Evolutionary conservation across 306 rosid species (phyloP).

Genomic region (Parietaria judaica): DNA sequence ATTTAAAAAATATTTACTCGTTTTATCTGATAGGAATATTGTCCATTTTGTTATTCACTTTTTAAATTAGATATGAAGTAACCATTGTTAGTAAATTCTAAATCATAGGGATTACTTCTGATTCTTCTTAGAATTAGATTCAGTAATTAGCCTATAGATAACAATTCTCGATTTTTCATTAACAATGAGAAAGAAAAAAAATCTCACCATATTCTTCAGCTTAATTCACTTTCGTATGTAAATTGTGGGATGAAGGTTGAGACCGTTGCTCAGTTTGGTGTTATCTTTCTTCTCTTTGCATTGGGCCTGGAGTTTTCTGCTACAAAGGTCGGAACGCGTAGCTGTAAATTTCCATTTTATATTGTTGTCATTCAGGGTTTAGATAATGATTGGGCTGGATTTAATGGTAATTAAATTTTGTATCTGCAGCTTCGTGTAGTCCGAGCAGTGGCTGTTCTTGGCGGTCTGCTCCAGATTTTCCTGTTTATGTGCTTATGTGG

Average conservation of each 20-base stretch:
- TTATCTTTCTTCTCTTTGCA: slow-evolving; percentile 91
- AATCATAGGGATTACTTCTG: background rate
- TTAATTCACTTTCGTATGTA: background rate
- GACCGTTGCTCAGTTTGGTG: slow-evolving; percentile 99
- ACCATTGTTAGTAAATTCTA: too few relatives aligned
- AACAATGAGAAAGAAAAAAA: too few relatives aligned
- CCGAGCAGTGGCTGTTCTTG: slow-evolving; percentile 90
- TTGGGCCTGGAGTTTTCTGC: slow-evolving; percentile 88
- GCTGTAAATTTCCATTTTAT: slow-evolving; percentile 12
- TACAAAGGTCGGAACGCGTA: slow-evolving; percentile 47
- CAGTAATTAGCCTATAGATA: too few relatives aligned
- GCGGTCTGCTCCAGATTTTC: slow-evolving; percentile 88
- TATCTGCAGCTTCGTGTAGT: slow-evolving; percentile 78
- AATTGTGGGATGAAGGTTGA: slow-evolving; percentile 56
- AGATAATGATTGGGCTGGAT: slow-evolving; percentile 12
- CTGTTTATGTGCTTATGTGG: slow-evolving; percentile 92
- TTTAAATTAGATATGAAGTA: too few relatives aligned
- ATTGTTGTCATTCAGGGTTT: slow-evolving; percentile 8
- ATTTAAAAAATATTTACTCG: too few relatives aligned
- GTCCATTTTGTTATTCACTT: too few relatives aligned
- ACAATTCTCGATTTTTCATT: too few relatives aligned
- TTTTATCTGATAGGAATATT: too few relatives aligned
- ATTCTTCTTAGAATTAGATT: background rate
- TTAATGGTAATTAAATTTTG: slow-evolving; percentile 17
- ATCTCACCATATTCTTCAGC: background rate